Conservation (phyloP, 179 eudicot species). For the Heliamphora ciliata region DNA sequence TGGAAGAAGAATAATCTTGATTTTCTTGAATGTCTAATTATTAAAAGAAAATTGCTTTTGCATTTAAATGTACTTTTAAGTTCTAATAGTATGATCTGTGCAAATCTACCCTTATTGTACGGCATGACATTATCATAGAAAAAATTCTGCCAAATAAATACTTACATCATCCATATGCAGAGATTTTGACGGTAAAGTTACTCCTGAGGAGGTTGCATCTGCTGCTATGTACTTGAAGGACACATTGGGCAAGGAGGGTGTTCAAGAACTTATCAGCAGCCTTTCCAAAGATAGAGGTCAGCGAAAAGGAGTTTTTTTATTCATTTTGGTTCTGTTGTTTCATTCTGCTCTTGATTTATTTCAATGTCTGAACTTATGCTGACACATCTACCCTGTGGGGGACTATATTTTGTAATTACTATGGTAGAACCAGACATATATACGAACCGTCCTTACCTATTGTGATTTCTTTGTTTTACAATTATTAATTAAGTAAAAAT, state of each 20-base stretch:
- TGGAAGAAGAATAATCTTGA: neutral
- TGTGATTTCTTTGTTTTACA: neutral
- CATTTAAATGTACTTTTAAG: neutral
- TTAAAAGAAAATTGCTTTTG: neutral
- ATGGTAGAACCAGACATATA: neutral
- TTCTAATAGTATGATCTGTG: neutral
- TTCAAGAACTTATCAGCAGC: constrained; percentile 71
- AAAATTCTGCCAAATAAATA: constrained; percentile 1
- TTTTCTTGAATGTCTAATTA: neutral
- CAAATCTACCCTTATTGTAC: neutral
- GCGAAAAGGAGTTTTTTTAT: constrained; percentile 9
- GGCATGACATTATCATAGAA: neutral
- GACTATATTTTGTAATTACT: neutral
- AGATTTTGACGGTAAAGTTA: constrained; percentile 83
- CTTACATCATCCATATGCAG: constrained; percentile 27
- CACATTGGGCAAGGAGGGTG: constrained; percentile 67
- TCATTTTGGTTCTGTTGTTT: neutral
- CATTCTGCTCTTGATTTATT: constrained; percentile 2
- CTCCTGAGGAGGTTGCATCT: constrained; percentile 84
- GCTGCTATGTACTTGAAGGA: constrained; percentile 78
- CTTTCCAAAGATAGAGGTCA: constrained; percentile 83
- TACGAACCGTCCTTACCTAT: neutral
- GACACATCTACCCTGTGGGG: neutral
- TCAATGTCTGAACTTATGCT: neutral
- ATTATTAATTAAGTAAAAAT: neutral